Evolutionary conservation across 345 rosid species (phyloP).

Genomic region (Eucalyptus cladocalyx): DNA sequence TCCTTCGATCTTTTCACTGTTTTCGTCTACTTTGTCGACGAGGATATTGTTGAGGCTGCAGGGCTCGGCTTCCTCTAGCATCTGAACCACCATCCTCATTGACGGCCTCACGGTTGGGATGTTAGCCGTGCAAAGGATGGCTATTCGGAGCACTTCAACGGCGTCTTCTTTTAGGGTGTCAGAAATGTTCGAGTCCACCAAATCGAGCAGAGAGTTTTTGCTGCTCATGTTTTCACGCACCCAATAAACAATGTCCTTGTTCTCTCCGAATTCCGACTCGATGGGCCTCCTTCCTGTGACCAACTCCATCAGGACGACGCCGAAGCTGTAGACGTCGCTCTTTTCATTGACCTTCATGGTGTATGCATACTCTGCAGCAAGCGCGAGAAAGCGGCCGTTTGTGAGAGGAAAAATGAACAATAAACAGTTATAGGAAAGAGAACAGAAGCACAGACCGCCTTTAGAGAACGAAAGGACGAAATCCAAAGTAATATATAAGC

Average conservation of each 20-base stretch:
- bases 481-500: neutral
- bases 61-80: slow-evolving; percentile 62
- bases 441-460: neutral
- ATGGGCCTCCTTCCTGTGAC: slow-evolving; percentile 66
- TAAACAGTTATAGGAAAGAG: neutral
- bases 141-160: slow-evolving; percentile 44
- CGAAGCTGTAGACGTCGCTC: slow-evolving; percentile 87
- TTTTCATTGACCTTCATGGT: slow-evolving; percentile 44
- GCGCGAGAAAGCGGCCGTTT: neutral
- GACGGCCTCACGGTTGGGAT: slow-evolving; percentile 54
- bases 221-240: slow-evolving; percentile 19
- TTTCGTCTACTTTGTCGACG: neutral
- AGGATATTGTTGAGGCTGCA: slow-evolving; percentile 7
- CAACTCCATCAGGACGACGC: slow-evolving; percentile 78
- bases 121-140: slow-evolving; percentile 48
- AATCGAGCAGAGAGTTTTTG: slow-evolving; percentile 21
- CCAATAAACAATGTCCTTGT: slow-evolving; percentile 62
- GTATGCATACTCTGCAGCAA: slow-evolving; percentile 57
- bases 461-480: neutral
- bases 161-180: slow-evolving; percentile 36
- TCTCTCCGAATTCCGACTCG: slow-evolving; percentile 58
- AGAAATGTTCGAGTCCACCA: slow-evolving; percentile 37
- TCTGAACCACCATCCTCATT: slow-evolving; percentile 70
- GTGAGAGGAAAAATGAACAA: neutral
- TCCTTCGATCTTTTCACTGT: neutral